Conservation (phyloP, 23 red algal genomes). For the Gracilariopsis chorda region DNA sequence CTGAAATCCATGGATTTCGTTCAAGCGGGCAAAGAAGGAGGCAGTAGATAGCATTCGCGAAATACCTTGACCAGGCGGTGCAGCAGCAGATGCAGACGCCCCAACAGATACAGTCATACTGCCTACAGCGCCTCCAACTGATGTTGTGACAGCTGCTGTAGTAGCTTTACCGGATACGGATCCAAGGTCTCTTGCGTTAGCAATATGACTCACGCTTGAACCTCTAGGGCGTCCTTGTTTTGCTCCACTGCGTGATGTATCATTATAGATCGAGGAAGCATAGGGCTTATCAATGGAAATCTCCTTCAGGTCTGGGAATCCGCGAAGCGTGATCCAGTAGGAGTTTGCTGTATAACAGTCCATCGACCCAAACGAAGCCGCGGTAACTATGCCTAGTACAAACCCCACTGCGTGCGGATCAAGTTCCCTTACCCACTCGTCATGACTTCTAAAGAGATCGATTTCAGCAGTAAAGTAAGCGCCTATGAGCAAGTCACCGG, state of each 20-base stretch:
- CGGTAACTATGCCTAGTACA: conserved; percentile 43
- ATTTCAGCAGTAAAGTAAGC: conserved; percentile 66
- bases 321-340: conserved; percentile 63
- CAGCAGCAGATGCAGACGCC: background rate
- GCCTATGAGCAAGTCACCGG: background rate
- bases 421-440: conserved; percentile 52
- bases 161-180: background rate
- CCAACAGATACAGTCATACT: conserved; percentile 36
- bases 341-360: conserved; percentile 29
- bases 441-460: conserved; percentile 25
- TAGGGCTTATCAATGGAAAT: background rate
- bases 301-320: conserved; percentile 41
- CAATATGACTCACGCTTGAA: background rate
- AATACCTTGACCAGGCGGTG: conserved; percentile 45
- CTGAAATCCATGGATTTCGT: conserved; percentile 71
- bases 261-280: background rate
- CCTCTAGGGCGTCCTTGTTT: conserved; percentile 47
- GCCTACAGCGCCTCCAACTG: conserved; percentile 9
- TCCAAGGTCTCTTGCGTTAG: background rate
- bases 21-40: conserved; percentile 54
- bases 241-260: background rate
- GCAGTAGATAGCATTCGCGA: conserved; percentile 33
- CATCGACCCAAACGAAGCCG: conserved; percentile 17
- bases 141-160: conserved; percentile 1
- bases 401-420: conserved; percentile 48